Percentiles rank a stretch among this genome's conserved stretches.
These are phyloP conservation scores for Pseudonitzschia multistriata DNA, from an alignment of 108 stramenopile genomes.

Conservation along the genomic window DNA sequence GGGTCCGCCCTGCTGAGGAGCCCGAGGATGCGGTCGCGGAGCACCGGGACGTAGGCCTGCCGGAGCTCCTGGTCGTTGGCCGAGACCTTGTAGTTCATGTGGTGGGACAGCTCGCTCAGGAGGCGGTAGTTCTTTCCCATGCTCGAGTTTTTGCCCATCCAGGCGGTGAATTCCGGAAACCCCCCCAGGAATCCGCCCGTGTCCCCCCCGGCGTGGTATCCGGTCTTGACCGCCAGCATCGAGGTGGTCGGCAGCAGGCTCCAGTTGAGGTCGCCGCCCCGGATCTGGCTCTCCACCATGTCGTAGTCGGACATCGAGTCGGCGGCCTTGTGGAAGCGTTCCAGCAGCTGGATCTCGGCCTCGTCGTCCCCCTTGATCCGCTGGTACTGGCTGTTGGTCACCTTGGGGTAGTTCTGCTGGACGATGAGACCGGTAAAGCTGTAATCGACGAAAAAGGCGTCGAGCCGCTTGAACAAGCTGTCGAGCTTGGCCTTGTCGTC, in stretches of 20 bases:
- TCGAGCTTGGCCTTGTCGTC: slow-evolving; percentile 51
- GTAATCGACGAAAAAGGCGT: slow-evolving; percentile 97
- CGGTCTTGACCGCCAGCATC: slow-evolving; percentile 86
- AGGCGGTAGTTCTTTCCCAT: slow-evolving; percentile 79
- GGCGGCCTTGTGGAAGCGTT: slow-evolving; percentile 76
- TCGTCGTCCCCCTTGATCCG: slow-evolving; percentile 46
- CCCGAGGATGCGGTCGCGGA: slow-evolving; percentile 59
- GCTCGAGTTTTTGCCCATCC: slow-evolving; percentile 94
- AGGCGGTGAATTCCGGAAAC: slow-evolving; percentile 92
- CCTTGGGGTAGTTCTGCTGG: slow-evolving; percentile 92
- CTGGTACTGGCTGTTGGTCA: slow-evolving; percentile 46
- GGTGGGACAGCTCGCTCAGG: slow-evolving; percentile 83
- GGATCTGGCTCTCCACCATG: slow-evolving; percentile 68
- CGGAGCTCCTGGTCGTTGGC: slow-evolving; percentile 67
- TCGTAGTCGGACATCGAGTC: slow-evolving; percentile 88
- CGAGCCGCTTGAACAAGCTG: slow-evolving; percentile 77
- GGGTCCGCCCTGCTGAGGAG: slow-evolving; percentile 44
- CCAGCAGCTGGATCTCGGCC: slow-evolving; percentile 43
- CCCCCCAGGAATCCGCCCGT: slow-evolving; percentile 77
- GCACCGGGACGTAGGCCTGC: slow-evolving; percentile 75
- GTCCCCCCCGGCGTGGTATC: slow-evolving; percentile 76
- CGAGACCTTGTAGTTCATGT: slow-evolving; percentile 80
- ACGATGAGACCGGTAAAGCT: slow-evolving; percentile 89
- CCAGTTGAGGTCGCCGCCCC: slow-evolving; percentile 93
- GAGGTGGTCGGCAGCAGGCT: slow-evolving; percentile 81